Evolutionary conservation across 2,329 filamentous ascomycete genomes (phyloP).

Genomic region (Emericellopsis cladophorae): DNA sequence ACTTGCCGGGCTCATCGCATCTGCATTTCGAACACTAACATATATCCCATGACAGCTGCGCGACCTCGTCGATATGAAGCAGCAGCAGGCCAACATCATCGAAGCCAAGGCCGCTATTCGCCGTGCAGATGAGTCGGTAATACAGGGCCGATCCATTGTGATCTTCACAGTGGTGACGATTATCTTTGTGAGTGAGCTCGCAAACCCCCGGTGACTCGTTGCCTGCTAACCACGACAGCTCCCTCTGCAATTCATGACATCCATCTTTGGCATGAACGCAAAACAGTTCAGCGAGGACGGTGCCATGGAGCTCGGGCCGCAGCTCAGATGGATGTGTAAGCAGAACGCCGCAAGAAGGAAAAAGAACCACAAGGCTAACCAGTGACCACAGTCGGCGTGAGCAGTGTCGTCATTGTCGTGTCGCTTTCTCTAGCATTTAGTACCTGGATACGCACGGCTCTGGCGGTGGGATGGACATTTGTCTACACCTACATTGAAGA

Average conservation of each 20-base stretch:
- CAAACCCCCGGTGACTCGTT: not conserved
- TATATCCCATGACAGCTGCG: constrained; percentile 8
- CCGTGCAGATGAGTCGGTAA: constrained; percentile 24
- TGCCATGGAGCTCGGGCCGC: constrained; percentile 5
- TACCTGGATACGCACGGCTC: constrained; percentile 7
- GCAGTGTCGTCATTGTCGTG: constrained; percentile 6
- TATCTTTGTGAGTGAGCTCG: constrained; percentile 22
- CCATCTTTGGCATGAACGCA: constrained; percentile 25
- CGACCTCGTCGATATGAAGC: constrained; percentile 27
- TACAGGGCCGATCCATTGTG: constrained; percentile 30
- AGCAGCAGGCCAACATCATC: constrained; percentile 31
- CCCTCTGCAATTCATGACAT: constrained; percentile 21
- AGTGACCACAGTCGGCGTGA: constrained; percentile 6
- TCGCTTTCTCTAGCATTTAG: constrained; percentile 9
- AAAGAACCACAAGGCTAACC: too few species aligned
- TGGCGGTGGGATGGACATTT: constrained; percentile 4
- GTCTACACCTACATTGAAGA: constrained; percentile 4
- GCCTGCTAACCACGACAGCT: constrained; percentile 10
- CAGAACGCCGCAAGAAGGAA: not conserved
- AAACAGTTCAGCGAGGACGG: constrained; percentile 8
- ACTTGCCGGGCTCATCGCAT: not conserved
- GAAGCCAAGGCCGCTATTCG: constrained; percentile 28
- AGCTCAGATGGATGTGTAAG: constrained; percentile 12
- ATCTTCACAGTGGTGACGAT: constrained; percentile 33
- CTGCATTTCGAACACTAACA: not conserved